These are phyloP conservation scores for Vigna radiata DNA, from an alignment of 306 rosid species.

Conservation along the genomic window DNA sequence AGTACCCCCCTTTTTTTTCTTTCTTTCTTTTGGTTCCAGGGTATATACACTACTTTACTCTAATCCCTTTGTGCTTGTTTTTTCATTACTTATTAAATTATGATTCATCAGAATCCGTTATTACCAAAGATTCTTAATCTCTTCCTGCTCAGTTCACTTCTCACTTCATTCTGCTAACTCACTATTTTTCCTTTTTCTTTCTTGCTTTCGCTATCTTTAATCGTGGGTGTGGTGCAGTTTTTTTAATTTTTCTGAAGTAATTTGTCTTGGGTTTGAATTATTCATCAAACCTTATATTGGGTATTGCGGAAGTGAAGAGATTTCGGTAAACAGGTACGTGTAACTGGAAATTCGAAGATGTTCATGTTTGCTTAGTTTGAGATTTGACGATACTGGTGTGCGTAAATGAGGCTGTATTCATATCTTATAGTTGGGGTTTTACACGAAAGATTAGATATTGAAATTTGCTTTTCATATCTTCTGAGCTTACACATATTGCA, in stretches of 20 bases:
- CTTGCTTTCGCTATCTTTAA: background rate
- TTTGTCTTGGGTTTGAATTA: conserved; percentile 31
- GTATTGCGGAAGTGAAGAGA: conserved; percentile 34
- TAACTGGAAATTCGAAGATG: conserved; percentile 37
- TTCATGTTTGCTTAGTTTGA: conserved; percentile 10
- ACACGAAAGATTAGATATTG: background rate
- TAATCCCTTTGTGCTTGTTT: conserved; percentile 20
- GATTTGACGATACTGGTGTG: conserved; percentile 1
- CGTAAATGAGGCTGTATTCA: background rate
- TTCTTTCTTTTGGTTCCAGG: conserved; percentile 33
- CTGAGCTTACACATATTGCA: background rate
- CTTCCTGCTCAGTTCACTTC: conserved; percentile 50
- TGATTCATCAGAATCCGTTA: conserved; percentile 55
- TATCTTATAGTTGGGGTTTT: conserved; percentile 4
- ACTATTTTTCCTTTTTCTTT: background rate
- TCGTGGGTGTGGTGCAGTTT: conserved; percentile 23
- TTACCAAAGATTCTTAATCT: conserved; percentile 47
- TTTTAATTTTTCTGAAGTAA: conserved; percentile 21
- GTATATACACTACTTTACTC: conserved; percentile 41
- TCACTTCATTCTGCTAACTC: background rate
- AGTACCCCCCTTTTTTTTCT: conserved; percentile 37
- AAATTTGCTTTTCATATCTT: conserved; percentile 28
- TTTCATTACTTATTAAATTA: conserved; percentile 48
- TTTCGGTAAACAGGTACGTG: conserved; percentile 25
- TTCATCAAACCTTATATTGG: conserved; percentile 20